phyloP scores from a whole-genome alignment of 352 stramenopile species.

The Blastocystis sp. region DNA sequence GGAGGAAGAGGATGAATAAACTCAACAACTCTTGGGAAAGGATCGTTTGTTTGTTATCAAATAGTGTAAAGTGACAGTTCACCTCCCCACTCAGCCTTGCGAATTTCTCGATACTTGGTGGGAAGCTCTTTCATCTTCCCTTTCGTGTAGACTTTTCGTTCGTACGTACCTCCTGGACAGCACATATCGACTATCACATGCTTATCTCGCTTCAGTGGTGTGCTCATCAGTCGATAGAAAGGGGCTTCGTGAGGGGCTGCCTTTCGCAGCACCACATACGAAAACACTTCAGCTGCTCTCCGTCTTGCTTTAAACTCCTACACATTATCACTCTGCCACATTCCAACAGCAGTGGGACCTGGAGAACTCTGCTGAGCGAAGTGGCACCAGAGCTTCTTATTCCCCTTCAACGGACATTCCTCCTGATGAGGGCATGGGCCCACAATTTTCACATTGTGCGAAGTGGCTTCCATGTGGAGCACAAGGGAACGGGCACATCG shows the following conservation, averaged over 20 bases:
- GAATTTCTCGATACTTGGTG: neutral
- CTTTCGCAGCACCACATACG: constrained; percentile 3
- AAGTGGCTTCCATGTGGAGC: neutral
- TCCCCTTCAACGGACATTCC: constrained; percentile 24
- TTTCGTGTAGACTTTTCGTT: neutral
- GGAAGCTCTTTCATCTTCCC: constrained; percentile 36
- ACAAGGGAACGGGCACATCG: neutral
- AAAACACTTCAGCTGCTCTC: constrained; percentile 22
- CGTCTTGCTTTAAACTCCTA: constrained; percentile 6
- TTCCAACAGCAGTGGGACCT: neutral
- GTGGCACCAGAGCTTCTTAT: constrained; percentile 11
- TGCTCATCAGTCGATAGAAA: neutral
- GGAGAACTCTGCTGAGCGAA: constrained; percentile 24
- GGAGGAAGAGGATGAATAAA: neutral
- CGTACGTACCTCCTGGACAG: neutral
- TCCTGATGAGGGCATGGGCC: neutral
- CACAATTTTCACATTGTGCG: neutral
- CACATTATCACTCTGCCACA: neutral
- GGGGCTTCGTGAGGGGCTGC: neutral
- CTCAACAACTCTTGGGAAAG: neutral
- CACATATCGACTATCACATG: constrained; percentile 27
- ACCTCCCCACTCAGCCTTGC: constrained; percentile 36
- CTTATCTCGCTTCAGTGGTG: constrained; percentile 36
- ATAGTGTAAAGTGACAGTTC: neutral
- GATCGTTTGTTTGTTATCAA: neutral